Percentiles rank a stretch among this genome's conserved stretches.
These are phyloP conservation scores for Dioszegia hungarica DNA, from an alignment of 768 basidiomycete genomes.

Conservation along the genomic window DNA sequence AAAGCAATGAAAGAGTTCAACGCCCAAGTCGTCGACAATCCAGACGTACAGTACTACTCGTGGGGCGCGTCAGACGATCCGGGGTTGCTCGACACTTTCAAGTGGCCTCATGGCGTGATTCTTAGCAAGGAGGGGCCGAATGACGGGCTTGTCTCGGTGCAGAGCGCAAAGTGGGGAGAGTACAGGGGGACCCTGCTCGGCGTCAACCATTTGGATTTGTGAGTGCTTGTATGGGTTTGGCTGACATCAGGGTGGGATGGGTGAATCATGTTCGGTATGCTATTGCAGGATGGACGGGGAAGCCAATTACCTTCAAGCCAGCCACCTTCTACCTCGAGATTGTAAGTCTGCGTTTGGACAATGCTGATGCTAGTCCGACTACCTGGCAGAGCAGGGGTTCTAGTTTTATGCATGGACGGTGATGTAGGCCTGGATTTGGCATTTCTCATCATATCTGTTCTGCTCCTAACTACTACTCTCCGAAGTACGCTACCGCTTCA, in stretches of 20 bases:
- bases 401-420: conserved; percentile 5
- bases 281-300: conserved; percentile 81
- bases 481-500: not conserved
- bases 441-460: not conserved
- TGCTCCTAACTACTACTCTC: not conserved
- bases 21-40: conserved; percentile 70
- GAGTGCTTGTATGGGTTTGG: conserved; percentile 11
- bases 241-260: conserved; percentile 64
- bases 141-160: conserved; percentile 85
- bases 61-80: conserved; percentile 93
- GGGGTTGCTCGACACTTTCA: conserved; percentile 85
- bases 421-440: too few species aligned
- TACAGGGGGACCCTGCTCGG: conserved; percentile 87
- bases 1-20: conserved; percentile 87
- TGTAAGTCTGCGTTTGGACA: conserved; percentile 23
- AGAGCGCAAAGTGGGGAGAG: conserved; percentile 87
- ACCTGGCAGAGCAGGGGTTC: conserved; percentile 45
- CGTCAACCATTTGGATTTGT: conserved; percentile 72
- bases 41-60: conserved; percentile 79
- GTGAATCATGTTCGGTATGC: conserved; percentile 82
- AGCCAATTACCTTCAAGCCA: conserved; percentile 84
- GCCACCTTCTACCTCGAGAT: conserved; percentile 85
- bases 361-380: conserved; percentile 32
- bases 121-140: conserved; percentile 84
- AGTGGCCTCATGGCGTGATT: conserved; percentile 67